Base-by-base conservation (phyloP, 495 filamentous ascomycete genomes). In the Cercophora newfieldiana region DNA sequence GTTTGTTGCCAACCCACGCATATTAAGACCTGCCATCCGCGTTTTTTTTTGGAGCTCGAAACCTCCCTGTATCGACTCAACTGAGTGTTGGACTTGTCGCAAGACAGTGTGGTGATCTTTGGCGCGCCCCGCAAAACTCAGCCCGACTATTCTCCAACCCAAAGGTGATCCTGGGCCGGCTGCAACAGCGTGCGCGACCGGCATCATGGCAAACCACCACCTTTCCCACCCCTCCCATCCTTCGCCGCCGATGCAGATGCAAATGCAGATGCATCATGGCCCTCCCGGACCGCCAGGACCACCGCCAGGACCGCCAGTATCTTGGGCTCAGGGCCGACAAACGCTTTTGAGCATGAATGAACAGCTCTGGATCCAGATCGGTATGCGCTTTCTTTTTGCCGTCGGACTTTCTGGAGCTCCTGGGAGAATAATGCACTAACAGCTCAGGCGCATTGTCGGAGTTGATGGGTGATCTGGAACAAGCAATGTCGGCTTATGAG, bases 301-400 rank as follows among this genome's bases (percentile, higher is more conserved):
- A n/a, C 80, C 66, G 19, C 66, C 53, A 49, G 77, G 73, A 33
- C 76, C 58, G 19, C 74, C 76, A 55, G 72, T 69, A 22, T 62
- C 77, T 54, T 71, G 70, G 7, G 68, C 72, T 0, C 75, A 80
- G 50, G 75, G 77, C 61, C 81, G 82, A 30, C 81, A 83, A 67
- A 75, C 67, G 0, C 57, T 87, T 24, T 64, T 77, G 8, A 69
- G 74, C 0, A 73, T 91, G 31, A 99, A 94, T 73, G 95, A 98
- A 75, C 82, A 83, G 49, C 86, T 96, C n/a, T 99, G 95, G 95
- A 85, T 97, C 61, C 91, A 94, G 71, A 90, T 99, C 60, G 95
- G 94, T 97, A 87, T 66, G 86, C 68, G 31, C 29, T n/a, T 21
- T 58, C 26, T 8, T 14, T 50, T 21, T 30, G 8, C 14, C 22